A percentile compares a stretch with the other conserved stretches of the same genome.
Evolutionary conservation across 495 filamentous ascomycete genomes (phyloP).

Genomic region (Annulohypoxylon nitens): DNA sequence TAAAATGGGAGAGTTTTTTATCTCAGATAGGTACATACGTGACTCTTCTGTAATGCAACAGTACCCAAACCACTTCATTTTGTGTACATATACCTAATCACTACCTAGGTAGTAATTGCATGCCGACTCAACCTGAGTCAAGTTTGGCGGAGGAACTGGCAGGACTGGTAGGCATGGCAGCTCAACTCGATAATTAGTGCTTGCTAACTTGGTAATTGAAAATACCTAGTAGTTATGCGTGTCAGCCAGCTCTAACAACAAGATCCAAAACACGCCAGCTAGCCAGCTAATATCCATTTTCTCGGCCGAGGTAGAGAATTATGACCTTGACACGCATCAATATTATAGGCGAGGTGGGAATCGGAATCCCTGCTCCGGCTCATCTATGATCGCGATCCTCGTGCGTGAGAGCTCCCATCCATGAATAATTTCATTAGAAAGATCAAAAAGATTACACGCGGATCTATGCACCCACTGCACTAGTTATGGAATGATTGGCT

Average conservation of each 20-base stretch:
- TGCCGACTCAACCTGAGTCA: too few species aligned
- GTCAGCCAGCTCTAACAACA: not conserved
- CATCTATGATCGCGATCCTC: conserved; percentile 48
- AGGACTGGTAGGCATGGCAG: too few species aligned
- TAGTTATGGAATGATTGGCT: conserved; percentile 29
- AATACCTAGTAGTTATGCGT: too few species aligned
- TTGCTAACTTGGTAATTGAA: too few species aligned
- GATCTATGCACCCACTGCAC: not conserved
- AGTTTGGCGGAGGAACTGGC: too few species aligned
- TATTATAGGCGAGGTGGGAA: conserved; percentile 14
- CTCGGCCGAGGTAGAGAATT: not conserved
- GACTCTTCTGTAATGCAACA: conserved; percentile 16
- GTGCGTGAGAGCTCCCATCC: conserved; percentile 45
- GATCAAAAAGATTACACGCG: too few species aligned
- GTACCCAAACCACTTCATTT: conserved; percentile 11
- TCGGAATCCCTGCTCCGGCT: conserved; percentile 34
- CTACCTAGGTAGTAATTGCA: too few species aligned
- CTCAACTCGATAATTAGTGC: too few species aligned
- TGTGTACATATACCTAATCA: too few species aligned
- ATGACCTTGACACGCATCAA: conserved; percentile 26
- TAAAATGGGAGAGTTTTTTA: too few species aligned
- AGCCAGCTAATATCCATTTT: not conserved
- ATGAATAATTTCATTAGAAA: not conserved
- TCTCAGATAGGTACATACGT: too few species aligned
- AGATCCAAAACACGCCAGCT: not conserved